phyloP scores from a whole-genome alignment of 2,329 filamentous ascomycete genomes.

The Aspergillus novofumigatus region DNA sequence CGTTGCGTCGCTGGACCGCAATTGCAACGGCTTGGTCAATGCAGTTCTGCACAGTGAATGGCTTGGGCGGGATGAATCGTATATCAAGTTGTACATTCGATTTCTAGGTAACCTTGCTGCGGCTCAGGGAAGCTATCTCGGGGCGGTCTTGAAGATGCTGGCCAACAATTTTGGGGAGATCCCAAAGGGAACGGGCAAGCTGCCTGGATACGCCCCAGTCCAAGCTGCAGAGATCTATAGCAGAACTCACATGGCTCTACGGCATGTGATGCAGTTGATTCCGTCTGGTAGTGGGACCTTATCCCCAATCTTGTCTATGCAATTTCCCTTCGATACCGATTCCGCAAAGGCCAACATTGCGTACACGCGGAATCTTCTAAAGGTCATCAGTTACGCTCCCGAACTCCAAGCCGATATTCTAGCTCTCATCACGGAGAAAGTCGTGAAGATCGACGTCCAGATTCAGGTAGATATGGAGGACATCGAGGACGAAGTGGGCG shows the following conservation, averaged over 20 bases:
- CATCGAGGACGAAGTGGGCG: conserved; percentile 79
- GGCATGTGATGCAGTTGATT: conserved; percentile 73
- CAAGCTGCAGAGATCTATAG: conserved; percentile 62
- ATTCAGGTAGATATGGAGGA: conserved; percentile 93
- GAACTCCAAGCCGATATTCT: conserved; percentile 76
- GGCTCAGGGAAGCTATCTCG: conserved; percentile 74
- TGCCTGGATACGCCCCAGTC: conserved; percentile 56
- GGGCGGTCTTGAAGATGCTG: conserved; percentile 71
- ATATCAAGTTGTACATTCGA: conserved; percentile 53
- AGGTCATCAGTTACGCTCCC: conserved; percentile 71
- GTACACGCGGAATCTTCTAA: conserved; percentile 83
- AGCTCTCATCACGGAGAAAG: conserved; percentile 74
- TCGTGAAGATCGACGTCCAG: conserved; percentile 92
- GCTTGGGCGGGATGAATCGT: conserved; percentile 58
- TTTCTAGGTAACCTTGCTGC: conserved; percentile 66
- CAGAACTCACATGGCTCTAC: conserved; percentile 71
- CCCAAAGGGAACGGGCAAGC: conserved; percentile 51
- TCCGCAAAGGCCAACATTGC: conserved; percentile 73
- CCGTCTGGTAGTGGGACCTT: conserved; percentile 72
- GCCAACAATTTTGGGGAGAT: conserved; percentile 68
- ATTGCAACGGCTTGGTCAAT: conserved; percentile 55
- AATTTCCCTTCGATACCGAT: conserved; percentile 75
- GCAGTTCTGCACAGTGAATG: conserved; percentile 57
- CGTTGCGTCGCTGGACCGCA: conserved; percentile 52
- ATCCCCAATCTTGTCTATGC: conserved; percentile 60